Evolutionary conservation across 2,329 filamentous ascomycete genomes (phyloP).

Genomic region (Ramularia collo-cygni): DNA sequence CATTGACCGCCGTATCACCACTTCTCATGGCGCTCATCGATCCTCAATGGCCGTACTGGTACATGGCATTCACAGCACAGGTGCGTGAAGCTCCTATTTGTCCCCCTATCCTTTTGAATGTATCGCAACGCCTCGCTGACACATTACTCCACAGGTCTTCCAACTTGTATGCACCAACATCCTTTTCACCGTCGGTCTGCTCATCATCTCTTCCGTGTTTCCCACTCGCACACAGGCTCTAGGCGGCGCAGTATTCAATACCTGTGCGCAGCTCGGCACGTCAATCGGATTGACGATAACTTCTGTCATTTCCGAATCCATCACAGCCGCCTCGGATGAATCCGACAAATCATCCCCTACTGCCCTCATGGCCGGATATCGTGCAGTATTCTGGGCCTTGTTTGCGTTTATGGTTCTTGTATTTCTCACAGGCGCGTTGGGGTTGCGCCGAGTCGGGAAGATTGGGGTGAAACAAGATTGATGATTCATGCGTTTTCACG

Average conservation of each 20-base stretch:
- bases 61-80: conserved; percentile 18
- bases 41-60: conserved; percentile 44
- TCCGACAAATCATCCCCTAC: neutral
- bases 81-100: conserved; percentile 1
- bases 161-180: conserved; percentile 9
- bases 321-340: conserved; percentile 11
- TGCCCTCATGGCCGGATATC: conserved; percentile 34
- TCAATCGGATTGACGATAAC: conserved; percentile 35
- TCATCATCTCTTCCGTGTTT: conserved; percentile 39
- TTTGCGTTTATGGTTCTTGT: conserved; percentile 30
- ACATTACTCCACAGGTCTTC: too few species aligned
- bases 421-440: conserved; percentile 29
- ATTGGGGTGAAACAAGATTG: conserved; percentile 35
- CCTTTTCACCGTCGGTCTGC: conserved; percentile 38
- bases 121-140: neutral
- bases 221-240: conserved; percentile 36
- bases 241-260: conserved; percentile 43
- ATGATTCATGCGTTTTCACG: neutral
- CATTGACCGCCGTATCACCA: conserved; percentile 28
- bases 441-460: conserved; percentile 36
- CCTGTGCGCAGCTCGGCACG: conserved; percentile 37
- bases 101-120: too few species aligned
- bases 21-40: conserved; percentile 45
- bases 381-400: conserved; percentile 35
- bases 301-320: conserved; percentile 27